phyloP scores from a whole-genome alignment of 441 rosid genomes.

The Hypseocharis bilobata region DNA sequence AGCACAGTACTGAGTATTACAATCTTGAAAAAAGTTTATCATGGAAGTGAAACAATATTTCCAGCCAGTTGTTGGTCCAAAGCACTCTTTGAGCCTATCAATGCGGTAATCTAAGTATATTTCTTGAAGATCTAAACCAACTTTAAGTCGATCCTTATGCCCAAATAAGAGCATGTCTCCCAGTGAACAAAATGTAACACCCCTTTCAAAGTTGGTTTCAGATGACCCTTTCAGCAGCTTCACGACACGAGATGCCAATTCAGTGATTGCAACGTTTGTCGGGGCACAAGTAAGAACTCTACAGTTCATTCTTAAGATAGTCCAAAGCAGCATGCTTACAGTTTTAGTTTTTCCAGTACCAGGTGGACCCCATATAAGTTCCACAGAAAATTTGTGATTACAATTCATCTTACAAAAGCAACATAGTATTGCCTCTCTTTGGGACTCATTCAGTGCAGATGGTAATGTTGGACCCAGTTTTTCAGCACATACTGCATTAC shows the following conservation, averaged over 20 bases:
- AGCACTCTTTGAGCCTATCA: conserved; percentile 29
- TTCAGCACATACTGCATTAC: neutral
- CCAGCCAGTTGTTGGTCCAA: conserved; percentile 35
- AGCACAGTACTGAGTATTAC: conserved; percentile 7
- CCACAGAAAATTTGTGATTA: conserved; percentile 18
- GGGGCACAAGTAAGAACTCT: conserved; percentile 51
- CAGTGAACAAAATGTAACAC: neutral
- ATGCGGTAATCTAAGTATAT: conserved; percentile 40
- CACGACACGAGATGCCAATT: conserved; percentile 42
- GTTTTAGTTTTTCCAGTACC: conserved; percentile 59
- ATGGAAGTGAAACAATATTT: conserved; percentile 20
- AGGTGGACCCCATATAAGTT: conserved; percentile 64
- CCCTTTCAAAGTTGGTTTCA: conserved; percentile 16
- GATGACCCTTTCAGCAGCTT: conserved; percentile 23
- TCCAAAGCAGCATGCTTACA: conserved; percentile 26
- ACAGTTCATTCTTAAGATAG: conserved; percentile 30
- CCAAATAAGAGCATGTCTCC: conserved; percentile 50
- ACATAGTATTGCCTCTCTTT: neutral
- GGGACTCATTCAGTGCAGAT: conserved; percentile 14
- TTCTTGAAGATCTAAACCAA: conserved; percentile 29
- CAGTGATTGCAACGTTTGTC: conserved; percentile 43
- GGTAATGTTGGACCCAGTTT: neutral
- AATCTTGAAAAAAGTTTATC: conserved; percentile 28
- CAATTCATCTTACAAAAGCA: neutral
- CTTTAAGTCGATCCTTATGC: conserved; percentile 31